phyloP scores from a whole-genome alignment of 495 filamentous ascomycete genomes.

The Talaromyces proteolyticus region DNA sequence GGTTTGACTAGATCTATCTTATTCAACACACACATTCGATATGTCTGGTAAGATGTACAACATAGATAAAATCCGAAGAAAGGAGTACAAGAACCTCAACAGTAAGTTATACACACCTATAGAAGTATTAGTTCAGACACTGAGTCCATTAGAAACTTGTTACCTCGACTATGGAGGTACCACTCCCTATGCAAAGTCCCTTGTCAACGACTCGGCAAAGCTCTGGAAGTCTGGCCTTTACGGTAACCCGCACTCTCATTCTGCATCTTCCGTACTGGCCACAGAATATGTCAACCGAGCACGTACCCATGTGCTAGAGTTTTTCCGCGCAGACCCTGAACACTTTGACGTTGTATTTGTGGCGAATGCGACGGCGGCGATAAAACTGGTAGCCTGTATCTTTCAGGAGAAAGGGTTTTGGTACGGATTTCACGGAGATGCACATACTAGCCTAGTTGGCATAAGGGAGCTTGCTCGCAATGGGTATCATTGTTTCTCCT shows the following conservation, averaged over 20 bases:
- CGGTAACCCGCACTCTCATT: slow-evolving; percentile 73
- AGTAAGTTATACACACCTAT: no score
- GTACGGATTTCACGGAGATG: slow-evolving; percentile 70
- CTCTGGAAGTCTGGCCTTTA: slow-evolving; percentile 55
- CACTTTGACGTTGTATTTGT: slow-evolving; percentile 67
- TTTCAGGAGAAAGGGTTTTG: slow-evolving; percentile 54
- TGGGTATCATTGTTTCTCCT: slow-evolving; percentile 54
- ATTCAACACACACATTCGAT: background rate
- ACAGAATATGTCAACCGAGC: slow-evolving; percentile 55
- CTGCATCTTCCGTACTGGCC: slow-evolving; percentile 55
- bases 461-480: slow-evolving; percentile 54
- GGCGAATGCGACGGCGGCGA: slow-evolving; percentile 62
- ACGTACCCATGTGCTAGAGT: slow-evolving; percentile 49
- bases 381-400: slow-evolving; percentile 63
- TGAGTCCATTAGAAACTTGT: slow-evolving; percentile 21
- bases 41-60: slow-evolving; percentile 3
- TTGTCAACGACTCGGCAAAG: slow-evolving; percentile 50
- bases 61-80: slow-evolving; percentile 24
- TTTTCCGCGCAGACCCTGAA: slow-evolving; percentile 57
- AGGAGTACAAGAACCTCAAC: slow-evolving; percentile 37
- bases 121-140: background rate
- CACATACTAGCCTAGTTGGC: slow-evolving; percentile 71
- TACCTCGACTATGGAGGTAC: slow-evolving; percentile 76
- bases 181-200: slow-evolving; percentile 63
- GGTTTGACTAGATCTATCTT: no score